These are phyloP conservation scores for Phaffia australis DNA, from an alignment of 768 basidiomycete species.

Conservation along the genomic window DNA sequence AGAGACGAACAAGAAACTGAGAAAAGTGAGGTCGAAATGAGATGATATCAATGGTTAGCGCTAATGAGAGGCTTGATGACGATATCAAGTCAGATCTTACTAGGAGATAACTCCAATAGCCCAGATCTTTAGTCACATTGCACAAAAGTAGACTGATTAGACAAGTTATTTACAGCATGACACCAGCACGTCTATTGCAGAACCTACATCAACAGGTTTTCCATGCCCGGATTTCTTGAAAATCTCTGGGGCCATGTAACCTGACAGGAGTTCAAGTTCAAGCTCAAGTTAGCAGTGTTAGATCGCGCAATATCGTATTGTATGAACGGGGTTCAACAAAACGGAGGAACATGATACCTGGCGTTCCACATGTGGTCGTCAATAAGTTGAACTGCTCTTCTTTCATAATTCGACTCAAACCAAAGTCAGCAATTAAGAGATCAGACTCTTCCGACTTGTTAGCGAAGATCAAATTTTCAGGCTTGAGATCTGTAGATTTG, in stretches of 20 bases:
- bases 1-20: background rate
- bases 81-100: background rate
- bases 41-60: background rate
- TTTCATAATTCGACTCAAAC: slow-evolving; percentile 60
- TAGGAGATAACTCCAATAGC: slow-evolving; percentile 92
- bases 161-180: no score
- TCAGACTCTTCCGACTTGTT: slow-evolving; percentile 79
- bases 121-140: slow-evolving; percentile 33
- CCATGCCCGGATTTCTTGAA: slow-evolving; percentile 88
- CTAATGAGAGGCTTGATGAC: background rate
- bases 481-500: slow-evolving; percentile 62
- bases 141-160: no score
- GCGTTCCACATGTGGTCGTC: slow-evolving; percentile 93
- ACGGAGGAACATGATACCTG: slow-evolving; percentile 50
- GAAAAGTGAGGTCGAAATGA: background rate
- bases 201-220: slow-evolving; percentile 64
- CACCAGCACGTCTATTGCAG: slow-evolving; percentile 44
- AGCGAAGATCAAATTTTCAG: slow-evolving; percentile 93
- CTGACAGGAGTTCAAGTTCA: slow-evolving; percentile 5
- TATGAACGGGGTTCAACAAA: background rate
- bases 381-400: slow-evolving; percentile 75
- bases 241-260: slow-evolving; percentile 95
- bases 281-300: background rate
- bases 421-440: slow-evolving; percentile 96
- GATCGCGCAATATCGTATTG: background rate